These are phyloP conservation scores for Biancaea sappan DNA, from an alignment of 306 rosid species.

Conservation along the genomic window DNA sequence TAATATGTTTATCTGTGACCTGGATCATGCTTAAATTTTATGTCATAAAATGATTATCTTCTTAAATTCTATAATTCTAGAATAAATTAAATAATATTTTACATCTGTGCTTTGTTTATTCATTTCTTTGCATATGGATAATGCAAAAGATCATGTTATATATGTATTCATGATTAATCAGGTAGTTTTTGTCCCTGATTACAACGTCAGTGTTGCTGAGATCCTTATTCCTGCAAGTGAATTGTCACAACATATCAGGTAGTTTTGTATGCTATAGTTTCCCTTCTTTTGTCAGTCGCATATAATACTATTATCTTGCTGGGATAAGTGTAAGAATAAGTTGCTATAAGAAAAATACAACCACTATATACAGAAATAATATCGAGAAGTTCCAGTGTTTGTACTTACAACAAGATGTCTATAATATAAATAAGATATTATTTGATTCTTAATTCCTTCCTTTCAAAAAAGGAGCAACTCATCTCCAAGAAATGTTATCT, in stretches of 20 bases:
- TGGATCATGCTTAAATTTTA: neutral
- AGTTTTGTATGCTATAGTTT: constrained; percentile 27
- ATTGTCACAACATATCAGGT: constrained; percentile 98
- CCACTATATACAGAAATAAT: neutral
- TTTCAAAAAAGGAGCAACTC: constrained; percentile 12
- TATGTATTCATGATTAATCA: constrained; percentile 36
- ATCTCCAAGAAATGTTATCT: neutral
- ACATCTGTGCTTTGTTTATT: constrained; percentile 1
- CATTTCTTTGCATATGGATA: constrained; percentile 24
- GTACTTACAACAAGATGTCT: neutral
- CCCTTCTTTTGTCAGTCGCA: constrained; percentile 19
- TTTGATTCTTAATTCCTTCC: neutral
- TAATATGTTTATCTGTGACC: neutral
- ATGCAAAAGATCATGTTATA: constrained; percentile 17
- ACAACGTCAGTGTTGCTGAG: constrained; percentile 97
- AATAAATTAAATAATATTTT: constrained; percentile 17
- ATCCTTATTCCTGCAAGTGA: constrained; percentile 95
- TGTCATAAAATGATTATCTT: neutral
- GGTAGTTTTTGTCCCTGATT: constrained; percentile 96
- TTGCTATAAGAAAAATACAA: too few relatives aligned
- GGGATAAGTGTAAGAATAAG: neutral
- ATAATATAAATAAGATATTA: neutral
- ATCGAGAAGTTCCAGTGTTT: neutral
- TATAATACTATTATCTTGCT: neutral
- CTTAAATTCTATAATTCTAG: neutral